phyloP scores from a whole-genome alignment of 2,329 filamentous ascomycete species.

The Immersiporthe knoxdaviesiana region DNA sequence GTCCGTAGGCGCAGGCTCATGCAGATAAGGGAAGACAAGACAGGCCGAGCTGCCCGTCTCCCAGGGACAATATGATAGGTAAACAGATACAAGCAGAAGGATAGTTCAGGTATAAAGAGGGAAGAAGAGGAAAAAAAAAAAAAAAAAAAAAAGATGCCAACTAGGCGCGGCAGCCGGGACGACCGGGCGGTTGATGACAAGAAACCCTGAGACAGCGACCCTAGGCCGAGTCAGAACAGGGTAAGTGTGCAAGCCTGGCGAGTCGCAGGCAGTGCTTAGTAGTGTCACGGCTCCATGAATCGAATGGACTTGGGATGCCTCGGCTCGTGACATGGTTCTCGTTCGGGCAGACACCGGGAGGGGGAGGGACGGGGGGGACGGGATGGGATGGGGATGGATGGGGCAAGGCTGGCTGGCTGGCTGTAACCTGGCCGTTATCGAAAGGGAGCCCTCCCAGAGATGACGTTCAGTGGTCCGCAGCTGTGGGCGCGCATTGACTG shows the following conservation, averaged over 20 bases:
- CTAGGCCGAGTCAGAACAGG: conserved; percentile 27
- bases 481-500: neutral
- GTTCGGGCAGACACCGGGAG: conserved; percentile 3
- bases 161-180: conserved; percentile 27
- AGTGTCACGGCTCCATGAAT: neutral
- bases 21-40: conserved; percentile 7
- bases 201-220: conserved; percentile 21
- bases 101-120: neutral
- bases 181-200: conserved; percentile 12
- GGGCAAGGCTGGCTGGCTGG: neutral
- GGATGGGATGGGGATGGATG: neutral
- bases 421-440: neutral
- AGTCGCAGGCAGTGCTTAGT: neutral
- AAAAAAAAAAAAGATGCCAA: neutral
- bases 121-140: neutral
- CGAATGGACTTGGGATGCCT: neutral
- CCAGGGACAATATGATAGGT: neutral
- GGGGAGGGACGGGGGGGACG: neutral
- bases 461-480: neutral
- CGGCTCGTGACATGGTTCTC: neutral
- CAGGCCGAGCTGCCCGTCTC: neutral
- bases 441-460: neutral
- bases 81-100: neutral
- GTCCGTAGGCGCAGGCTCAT: conserved; percentile 5
- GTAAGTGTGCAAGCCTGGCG: conserved; percentile 11